Evolutionary conservation across 257 asterid species (phyloP).

Genomic region (Solanum dulcamara): DNA sequence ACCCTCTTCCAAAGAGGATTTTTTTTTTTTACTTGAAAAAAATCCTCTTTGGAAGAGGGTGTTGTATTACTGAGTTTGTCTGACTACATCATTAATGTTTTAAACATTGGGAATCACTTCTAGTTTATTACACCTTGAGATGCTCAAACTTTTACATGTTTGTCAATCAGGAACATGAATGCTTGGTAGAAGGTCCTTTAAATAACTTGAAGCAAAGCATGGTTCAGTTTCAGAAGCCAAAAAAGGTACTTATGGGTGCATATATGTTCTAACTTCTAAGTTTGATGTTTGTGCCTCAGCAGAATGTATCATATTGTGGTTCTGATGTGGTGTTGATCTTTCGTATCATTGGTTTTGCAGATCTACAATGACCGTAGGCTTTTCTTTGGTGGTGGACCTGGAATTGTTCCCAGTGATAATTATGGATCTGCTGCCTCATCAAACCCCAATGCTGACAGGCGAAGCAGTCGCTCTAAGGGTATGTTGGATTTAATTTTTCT

Average conservation of each 20-base stretch:
- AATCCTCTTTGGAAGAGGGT: not conserved
- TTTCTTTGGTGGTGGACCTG: conserved; percentile 87
- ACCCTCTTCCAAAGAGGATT: no score
- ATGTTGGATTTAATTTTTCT: not conserved
- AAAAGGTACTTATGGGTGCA: conserved; percentile 42
- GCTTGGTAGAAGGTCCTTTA: conserved; percentile 98
- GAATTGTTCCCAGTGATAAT: conserved; percentile 59
- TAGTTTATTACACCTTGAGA: not conserved
- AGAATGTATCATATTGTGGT: not conserved
- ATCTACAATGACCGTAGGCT: conserved; percentile 84
- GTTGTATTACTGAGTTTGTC: not conserved
- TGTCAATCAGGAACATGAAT: conserved; percentile 68
- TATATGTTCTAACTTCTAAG: not conserved
- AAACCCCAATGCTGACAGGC: conserved; percentile 53
- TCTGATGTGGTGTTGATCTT: not conserved
- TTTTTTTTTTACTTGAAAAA: no score
- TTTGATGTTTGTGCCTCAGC: conserved; percentile 1
- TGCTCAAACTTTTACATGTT: conserved; percentile 2
- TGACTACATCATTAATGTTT: not conserved
- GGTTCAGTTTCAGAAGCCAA: conserved; percentile 99
- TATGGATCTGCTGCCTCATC: conserved; percentile 53
- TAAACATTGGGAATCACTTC: not conserved
- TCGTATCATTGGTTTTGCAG: conserved; percentile 29
- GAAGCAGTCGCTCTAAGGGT: conserved; percentile 88
- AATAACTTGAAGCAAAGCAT: conserved; percentile 96